Evolutionary conservation across 176 grass and related monocot genomes (phyloP), one percentile per base, ranked within the genome.

Genomic region (Canna indica): DNA sequence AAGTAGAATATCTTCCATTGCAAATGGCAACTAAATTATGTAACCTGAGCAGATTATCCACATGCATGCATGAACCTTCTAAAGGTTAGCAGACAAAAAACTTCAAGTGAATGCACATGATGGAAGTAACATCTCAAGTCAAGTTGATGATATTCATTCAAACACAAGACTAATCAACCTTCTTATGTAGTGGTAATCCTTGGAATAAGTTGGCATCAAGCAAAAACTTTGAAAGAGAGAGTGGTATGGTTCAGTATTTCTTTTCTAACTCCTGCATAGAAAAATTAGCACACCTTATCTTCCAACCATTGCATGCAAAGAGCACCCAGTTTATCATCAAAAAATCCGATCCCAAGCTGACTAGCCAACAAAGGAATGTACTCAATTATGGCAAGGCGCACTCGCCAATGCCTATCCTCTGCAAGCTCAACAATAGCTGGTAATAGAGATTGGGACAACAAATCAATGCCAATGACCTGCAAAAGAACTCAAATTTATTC

Each of bases 271-370:
- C 5, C n/a, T 4, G 24, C 17, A 47, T 32, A 47, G 41, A 2
- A 80, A 33, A 77, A 62, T 62, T 66, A 1, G 36, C 15, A 48
- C 69, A 96, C 93, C 93, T 95, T 97, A 85, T 97, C 94, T 82
- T 92, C 94, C 76, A 97, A 87, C 89, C 94, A 97, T 20, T 90
- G 89, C 89, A 97, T 97, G 82, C 94, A 97, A 61, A 97, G 89
- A 75, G 94, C 82, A 31, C 94, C 94, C 31, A 92, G 62, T 57
- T 97, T 92, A 66, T 87, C 94, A 80, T 97, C 86, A 47, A 97
- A 97, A 87, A 97, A 92, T 8, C 86, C 82, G 69, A 97, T 75
- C 33, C 94, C 94, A 75, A 97, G 78, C 66, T 97, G 94, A 71
- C 88, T 97, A 17, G 94, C 89, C 64, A 97, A 77, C 22, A 97